These are phyloP conservation scores for Schizophyllum amplum DNA, from an alignment of 1,284 basidiomycete species.

Conservation along the genomic window DNA sequence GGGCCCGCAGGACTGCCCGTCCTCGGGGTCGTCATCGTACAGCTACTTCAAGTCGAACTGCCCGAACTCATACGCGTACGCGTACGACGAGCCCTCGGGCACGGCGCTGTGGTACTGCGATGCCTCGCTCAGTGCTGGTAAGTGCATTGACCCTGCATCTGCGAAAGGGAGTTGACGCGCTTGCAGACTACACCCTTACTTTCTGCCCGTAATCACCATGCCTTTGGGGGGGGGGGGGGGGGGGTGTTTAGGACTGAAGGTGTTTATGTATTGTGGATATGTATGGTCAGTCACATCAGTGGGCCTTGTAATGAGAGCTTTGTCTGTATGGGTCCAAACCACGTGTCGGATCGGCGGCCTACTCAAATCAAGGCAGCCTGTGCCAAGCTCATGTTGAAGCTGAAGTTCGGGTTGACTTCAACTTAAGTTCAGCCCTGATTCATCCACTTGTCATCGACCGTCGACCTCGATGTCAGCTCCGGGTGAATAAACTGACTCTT, in stretches of 20 bases:
- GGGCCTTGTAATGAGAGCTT: neutral
- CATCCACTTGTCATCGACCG: no score
- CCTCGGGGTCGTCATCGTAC: conserved; percentile 2
- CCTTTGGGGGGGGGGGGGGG: no score
- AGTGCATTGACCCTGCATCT: neutral
- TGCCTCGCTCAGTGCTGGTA: conserved; percentile 12
- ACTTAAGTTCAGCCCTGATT: no score
- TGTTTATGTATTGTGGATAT: no score
- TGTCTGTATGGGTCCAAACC: neutral
- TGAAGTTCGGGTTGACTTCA: no score
- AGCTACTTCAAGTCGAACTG: conserved; percentile 28
- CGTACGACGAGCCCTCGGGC: conserved; percentile 45
- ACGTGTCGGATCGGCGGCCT: neutral
- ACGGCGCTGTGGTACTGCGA: conserved; percentile 47
- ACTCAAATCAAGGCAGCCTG: no score
- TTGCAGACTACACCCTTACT: conserved; percentile 46
- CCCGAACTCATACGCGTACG: conserved; percentile 49
- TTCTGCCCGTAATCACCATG: conserved; percentile 44
- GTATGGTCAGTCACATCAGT: no score
- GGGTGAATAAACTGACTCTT: no score
- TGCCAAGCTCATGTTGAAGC: no score
- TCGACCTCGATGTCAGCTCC: no score
- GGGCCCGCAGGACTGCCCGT: conserved; percentile 26
- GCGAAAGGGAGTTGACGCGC: conserved; percentile 4
- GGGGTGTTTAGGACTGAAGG: no score